Conservation (phyloP, 2,329 filamentous ascomycete species). For the Aureobasidium vineae region DNA sequence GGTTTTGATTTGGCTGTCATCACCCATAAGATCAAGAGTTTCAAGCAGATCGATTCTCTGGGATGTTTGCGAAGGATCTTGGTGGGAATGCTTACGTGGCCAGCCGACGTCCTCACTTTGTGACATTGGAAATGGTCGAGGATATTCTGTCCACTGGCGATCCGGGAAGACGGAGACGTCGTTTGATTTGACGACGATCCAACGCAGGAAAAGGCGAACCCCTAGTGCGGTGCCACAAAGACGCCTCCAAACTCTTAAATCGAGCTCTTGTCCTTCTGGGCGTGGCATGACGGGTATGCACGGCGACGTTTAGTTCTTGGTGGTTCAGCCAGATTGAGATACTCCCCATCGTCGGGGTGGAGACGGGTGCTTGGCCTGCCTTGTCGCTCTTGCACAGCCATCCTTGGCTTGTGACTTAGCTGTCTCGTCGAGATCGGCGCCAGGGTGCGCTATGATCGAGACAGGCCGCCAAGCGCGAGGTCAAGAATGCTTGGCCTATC, state of each 20-base stretch:
- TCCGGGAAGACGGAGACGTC: background rate
- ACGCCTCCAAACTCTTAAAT: conserved; percentile 12
- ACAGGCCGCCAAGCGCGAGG: conserved; percentile 19
- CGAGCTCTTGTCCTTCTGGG: conserved; percentile 12
- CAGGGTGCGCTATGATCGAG: conserved; percentile 14
- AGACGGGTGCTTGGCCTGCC: conserved; percentile 12
- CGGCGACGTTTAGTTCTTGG: conserved; percentile 6
- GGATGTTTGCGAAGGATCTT: conserved; percentile 1
- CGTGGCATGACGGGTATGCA: conserved; percentile 13
- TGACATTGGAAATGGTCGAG: background rate
- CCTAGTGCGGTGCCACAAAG: conserved; percentile 19
- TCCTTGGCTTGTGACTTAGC: conserved; percentile 14
- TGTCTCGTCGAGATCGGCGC: conserved; percentile 13
- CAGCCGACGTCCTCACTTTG: background rate
- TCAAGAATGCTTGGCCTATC: conserved; percentile 23
- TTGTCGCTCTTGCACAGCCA: conserved; percentile 20
- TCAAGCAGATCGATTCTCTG: background rate
- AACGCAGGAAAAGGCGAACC: conserved; percentile 18
- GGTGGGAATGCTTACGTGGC: conserved; percentile 10
- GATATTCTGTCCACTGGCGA: background rate
- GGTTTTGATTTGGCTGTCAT: conserved; percentile 2
- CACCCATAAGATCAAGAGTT: background rate
- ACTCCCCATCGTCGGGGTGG: background rate
- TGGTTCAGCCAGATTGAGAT: background rate
- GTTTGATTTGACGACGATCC: conserved; percentile 14